Percentiles rank a stretch among this genome's conserved stretches.
phyloP scores from a whole-genome alignment of 345 rosid genomes.

The Physaria fendleri region DNA sequence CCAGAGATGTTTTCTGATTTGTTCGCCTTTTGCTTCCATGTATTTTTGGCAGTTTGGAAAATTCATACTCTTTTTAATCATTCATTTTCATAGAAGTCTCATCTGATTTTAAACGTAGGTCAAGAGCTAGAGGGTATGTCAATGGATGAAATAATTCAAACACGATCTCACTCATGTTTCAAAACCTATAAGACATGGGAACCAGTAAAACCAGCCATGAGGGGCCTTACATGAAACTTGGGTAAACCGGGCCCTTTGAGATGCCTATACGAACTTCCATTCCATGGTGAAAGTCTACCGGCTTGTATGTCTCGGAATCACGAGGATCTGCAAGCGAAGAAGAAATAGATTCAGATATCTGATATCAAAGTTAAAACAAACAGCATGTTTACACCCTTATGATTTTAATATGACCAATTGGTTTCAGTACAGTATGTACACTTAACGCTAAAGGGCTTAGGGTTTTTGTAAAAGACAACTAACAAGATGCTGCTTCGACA shows the following conservation, averaged over 20 bases:
- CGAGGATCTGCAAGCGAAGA: constrained; percentile 75
- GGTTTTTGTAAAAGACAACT: too few relatives aligned
- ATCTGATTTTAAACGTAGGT: constrained; percentile 2
- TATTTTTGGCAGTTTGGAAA: too few relatives aligned
- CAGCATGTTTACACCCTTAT: too few relatives aligned
- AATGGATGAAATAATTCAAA: constrained; percentile 4
- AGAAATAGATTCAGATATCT: not conserved
- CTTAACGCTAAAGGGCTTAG: too few relatives aligned
- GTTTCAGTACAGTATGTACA: too few relatives aligned
- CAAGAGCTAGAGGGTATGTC: not conserved
- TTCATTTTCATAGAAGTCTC: not conserved
- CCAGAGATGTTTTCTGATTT: too few relatives aligned
- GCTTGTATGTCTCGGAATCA: constrained; percentile 63
- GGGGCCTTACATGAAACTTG: constrained; percentile 45
- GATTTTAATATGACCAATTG: too few relatives aligned
- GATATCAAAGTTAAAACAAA: not conserved
- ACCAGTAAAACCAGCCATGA: constrained; percentile 4
- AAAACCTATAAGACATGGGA: constrained; percentile 9
- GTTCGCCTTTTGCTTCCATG: too few relatives aligned
- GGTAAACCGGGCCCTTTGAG: constrained; percentile 66
- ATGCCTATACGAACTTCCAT: constrained; percentile 81
- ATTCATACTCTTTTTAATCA: too few relatives aligned
- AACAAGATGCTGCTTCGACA: too few relatives aligned
- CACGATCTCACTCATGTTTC: constrained; percentile 2
- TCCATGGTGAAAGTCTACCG: constrained; percentile 69